Base-by-base conservation (phyloP, 768 basidiomycete genomes). In the Suillus ampliporus region DNA sequence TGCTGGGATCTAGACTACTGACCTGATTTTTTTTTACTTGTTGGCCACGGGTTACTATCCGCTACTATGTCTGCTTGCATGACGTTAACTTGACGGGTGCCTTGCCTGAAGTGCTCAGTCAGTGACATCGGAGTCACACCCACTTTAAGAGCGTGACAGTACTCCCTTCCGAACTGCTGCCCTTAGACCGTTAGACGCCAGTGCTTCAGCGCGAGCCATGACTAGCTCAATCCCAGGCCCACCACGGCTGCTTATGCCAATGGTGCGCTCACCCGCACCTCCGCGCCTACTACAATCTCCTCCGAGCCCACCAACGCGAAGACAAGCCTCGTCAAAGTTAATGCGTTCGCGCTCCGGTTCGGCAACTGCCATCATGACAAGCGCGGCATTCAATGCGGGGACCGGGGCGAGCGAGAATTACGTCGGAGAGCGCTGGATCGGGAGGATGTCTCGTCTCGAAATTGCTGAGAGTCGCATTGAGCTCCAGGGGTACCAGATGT, bases 401-500 rank as follows among this genome's bases (percentile, higher is more conserved):
- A 48, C 46, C 13, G 65, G 65, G 63, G 40, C 3, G 41, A 48
- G 23, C 34, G 65, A 64, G 31, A 63, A 74, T 28, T 47, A 48
- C 1, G 68, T 73, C n/a, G 74, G 74, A 19, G 73, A 76, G 47
- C 71, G 72, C 38, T 85, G 85, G 84, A 74, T 86, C 19, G 81
- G 80, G 1, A 70, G 76, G 11, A 79, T 80, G 21, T 77, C 78
- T 53, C 78, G 75, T 54, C 86, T 88, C 64, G 81, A 83, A 68
- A 74, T 86, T 60, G 80, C 80, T 9, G 77, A 82, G 41, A 80
- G 84, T 38, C 74, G 76, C 19, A 67, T 87, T 51, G 76, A 86
- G 50, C 69, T 76, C 54, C 64, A 79, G 21, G 88, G 89, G 1
- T 92, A 88, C 76, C 92, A 94, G 76, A 81, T 94, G 61, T 95